These are phyloP conservation scores for Vachellia pachyceras DNA, from an alignment of 306 rosid genomes.

Conservation along the genomic window DNA sequence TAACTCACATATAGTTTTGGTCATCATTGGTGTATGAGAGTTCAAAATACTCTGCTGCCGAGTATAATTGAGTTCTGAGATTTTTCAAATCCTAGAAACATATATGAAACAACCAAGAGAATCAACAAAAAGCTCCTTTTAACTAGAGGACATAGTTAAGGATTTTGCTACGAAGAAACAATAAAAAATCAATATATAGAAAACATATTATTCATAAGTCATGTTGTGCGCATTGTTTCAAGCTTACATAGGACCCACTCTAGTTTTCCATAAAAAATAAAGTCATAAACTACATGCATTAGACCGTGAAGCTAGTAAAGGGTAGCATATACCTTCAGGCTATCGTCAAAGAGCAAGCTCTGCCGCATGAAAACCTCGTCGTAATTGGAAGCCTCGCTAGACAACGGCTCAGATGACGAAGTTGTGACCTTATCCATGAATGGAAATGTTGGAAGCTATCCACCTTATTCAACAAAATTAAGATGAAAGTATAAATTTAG, in stretches of 20 bases:
- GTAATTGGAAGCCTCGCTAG: slow-evolving; percentile 64
- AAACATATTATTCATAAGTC: background rate
- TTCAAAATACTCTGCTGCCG: slow-evolving; percentile 90
- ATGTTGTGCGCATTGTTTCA: background rate
- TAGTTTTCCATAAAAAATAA: background rate
- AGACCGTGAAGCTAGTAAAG: background rate
- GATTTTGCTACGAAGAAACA: background rate
- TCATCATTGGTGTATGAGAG: slow-evolving; percentile 75
- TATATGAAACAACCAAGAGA: slow-evolving; percentile 19
- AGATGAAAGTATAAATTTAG: slow-evolving; percentile 12
- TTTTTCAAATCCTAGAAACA: slow-evolving; percentile 75
- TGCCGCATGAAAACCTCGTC: slow-evolving; percentile 90
- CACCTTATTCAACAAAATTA: slow-evolving; percentile 35
- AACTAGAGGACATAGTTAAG: slow-evolving; percentile 4
- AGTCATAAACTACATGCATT: background rate
- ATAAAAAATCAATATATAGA: background rate
- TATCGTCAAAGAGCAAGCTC: slow-evolving; percentile 78
- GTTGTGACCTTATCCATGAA: slow-evolving; percentile 55
- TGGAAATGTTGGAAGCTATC: slow-evolving; percentile 31
- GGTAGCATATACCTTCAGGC: slow-evolving; percentile 61
- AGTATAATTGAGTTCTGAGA: slow-evolving; percentile 72
- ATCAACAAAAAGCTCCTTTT: slow-evolving; percentile 25
- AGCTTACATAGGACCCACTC: background rate
- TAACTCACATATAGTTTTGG: slow-evolving; percentile 75
- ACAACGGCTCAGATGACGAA: slow-evolving; percentile 45